These are phyloP conservation scores for Phytophthora chlamydospora DNA, from an alignment of 352 stramenopile genomes.

Conservation along the genomic window DNA sequence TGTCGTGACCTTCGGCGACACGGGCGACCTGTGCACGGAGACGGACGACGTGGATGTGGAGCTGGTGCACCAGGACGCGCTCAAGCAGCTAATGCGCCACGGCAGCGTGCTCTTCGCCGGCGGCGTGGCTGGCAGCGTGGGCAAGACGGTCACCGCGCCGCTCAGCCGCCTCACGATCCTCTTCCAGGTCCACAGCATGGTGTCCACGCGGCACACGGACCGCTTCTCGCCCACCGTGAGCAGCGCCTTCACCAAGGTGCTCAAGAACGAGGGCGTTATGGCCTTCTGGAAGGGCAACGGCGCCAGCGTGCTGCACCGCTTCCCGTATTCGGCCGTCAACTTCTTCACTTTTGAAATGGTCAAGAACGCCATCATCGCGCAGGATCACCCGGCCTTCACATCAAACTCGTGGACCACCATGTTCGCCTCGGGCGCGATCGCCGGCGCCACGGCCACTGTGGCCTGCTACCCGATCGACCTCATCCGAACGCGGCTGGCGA, in stretches of 20 bases:
- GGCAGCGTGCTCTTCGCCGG: conserved; percentile 86
- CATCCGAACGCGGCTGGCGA: conserved; percentile 94
- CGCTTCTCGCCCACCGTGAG: conserved; percentile 77
- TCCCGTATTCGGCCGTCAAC: conserved; percentile 97
- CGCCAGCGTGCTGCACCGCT: conserved; percentile 95
- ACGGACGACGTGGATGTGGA: conserved; percentile 82
- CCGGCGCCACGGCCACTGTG: conserved; percentile 77
- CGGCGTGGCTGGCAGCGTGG: conserved; percentile 94
- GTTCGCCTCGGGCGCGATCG: conserved; percentile 75
- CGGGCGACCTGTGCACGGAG: conserved; percentile 76
- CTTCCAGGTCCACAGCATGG: conserved; percentile 97
- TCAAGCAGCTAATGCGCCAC: conserved; percentile 79
- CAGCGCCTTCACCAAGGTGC: conserved; percentile 90
- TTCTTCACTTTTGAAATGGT: conserved; percentile 97
- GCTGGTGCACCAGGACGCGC: conserved; percentile 69
- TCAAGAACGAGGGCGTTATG: conserved; percentile 92
- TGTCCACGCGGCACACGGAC: conserved; percentile 88
- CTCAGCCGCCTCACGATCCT: conserved; percentile 96
- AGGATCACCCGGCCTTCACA: conserved; percentile 72
- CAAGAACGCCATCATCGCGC: conserved; percentile 75
- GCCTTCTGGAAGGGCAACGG: conserved; percentile 97
- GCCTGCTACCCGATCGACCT: conserved; percentile 97
- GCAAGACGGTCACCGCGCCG: conserved; percentile 96
- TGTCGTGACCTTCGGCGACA: conserved; percentile 83
- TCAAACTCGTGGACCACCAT: conserved; percentile 76